Evolutionary conservation across 2,329 filamentous ascomycete species (phyloP), one percentile per base, ranked within the genome.

Genomic region (Cercospora sojina): DNA sequence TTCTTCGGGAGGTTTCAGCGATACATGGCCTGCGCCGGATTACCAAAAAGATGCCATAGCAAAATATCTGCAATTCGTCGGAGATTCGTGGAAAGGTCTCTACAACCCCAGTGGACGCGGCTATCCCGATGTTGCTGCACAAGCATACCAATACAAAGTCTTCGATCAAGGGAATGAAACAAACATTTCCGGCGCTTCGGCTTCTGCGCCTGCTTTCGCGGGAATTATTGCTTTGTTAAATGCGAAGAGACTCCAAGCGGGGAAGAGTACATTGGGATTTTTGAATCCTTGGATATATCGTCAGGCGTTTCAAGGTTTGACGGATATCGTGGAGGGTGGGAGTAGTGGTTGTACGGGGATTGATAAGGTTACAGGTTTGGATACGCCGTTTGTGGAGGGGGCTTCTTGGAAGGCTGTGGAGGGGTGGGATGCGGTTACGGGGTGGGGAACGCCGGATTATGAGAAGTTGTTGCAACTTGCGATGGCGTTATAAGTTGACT

Each of bases 281-380:
- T 66, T 88, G 60, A 88, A 89, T 71, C 86, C 86, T 0, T 88
- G 84, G 84, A 74, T 88, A 5, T 88, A 88, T 73, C 23, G 35
- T 23, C 20, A 23, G 56, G 83, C 82, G 4, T 81, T 79, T 65
- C 74, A 79, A 67, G 84, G 79, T 0, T 77, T 87, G 18, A 85
- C 78, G 0, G 86, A 88, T 69, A 81, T 77, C 70, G 79, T 70
- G 31, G 74, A 74, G 43, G 80, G 80, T 1, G 75, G 71, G 5
- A 75, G 74, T 5, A 69, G 74, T 20, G 80, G 81, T 0, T 82
- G 81, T 64, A 77, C 77, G 53, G 75, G 75, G 1, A 69, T 76
- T 35, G 79, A 70, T 62, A 64, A 67, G 16, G 70, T 67, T 63
- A 68, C 65, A 29, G 69, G 71, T 4, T 35, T 67, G 35, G 47